Evolutionary conservation across 805 yeast species (phyloP).

Genomic region (Candida takata): DNA sequence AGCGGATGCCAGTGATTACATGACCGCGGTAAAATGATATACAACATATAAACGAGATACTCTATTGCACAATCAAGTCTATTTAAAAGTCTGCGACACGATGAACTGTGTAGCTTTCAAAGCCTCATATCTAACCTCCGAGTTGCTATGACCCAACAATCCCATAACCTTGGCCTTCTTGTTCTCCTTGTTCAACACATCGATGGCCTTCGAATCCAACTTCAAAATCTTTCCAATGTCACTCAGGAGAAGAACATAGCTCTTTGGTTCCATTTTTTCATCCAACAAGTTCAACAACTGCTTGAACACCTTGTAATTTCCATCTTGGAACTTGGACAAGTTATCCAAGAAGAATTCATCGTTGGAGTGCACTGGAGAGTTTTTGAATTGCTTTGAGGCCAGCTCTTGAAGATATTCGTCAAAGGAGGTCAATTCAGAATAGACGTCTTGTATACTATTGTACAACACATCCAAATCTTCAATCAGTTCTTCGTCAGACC

Average conservation of each 20-base stretch:
- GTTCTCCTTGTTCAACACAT: constrained; percentile 45
- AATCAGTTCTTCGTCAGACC: constrained; percentile 89
- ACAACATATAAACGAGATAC: neutral
- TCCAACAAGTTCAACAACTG: constrained; percentile 49
- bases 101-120: constrained; percentile 90
- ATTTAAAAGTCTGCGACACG: constrained; percentile 71
- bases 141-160: constrained; percentile 69
- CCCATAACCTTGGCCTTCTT: constrained; percentile 80
- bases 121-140: constrained; percentile 91
- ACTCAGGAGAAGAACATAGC: constrained; percentile 56
- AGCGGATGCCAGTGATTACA: constrained; percentile 23
- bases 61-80: constrained; percentile 1
- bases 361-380: constrained; percentile 91
- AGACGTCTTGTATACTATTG: constrained; percentile 61
- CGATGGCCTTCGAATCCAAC: constrained; percentile 54
- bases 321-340: constrained; percentile 64
- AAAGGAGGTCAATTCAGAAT: constrained; percentile 76
- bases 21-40: constrained; percentile 20
- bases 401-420: constrained; percentile 88
- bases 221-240: constrained; percentile 60
- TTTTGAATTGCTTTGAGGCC: constrained; percentile 65
- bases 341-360: constrained; percentile 89
- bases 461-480: constrained; percentile 57
- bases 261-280: constrained; percentile 29
- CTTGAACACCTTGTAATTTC: constrained; percentile 66